Conservation (phyloP, 768 basidiomycete species). For the Tulasnella calospora region DNA sequence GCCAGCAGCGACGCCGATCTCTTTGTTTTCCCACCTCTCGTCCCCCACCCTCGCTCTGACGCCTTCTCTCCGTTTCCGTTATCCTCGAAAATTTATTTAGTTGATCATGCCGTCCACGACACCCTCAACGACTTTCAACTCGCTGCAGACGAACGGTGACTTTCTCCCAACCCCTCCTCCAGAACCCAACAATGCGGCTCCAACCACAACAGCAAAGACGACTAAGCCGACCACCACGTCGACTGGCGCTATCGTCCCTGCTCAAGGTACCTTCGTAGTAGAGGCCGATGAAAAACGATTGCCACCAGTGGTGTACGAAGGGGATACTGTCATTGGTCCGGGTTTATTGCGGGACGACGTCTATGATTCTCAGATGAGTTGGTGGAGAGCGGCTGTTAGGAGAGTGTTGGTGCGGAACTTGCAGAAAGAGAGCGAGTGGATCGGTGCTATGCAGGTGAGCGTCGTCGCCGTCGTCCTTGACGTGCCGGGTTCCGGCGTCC, state of each 20-base stretch:
- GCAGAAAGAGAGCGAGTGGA: constrained; percentile 52
- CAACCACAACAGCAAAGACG: not conserved
- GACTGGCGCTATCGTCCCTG: not conserved
- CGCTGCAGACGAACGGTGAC: not conserved
- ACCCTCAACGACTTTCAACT: not conserved
- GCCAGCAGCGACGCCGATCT: not conserved
- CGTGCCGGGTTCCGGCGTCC: not conserved
- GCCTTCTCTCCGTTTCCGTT: not conserved
- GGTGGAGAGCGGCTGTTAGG: constrained; percentile 63
- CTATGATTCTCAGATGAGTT: constrained; percentile 57
- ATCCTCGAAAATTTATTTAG: not conserved
- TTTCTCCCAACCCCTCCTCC: not conserved
- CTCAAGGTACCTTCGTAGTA: not conserved
- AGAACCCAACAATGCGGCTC: not conserved
- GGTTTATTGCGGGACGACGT: constrained; percentile 37
- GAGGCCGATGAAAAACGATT: not conserved
- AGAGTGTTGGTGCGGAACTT: constrained; percentile 50
- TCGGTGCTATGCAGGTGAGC: constrained; percentile 64
- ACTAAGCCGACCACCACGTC: not conserved
- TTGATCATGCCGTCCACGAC: not conserved
- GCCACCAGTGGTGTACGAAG: not conserved
- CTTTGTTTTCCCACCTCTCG: not conserved
- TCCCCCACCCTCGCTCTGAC: not conserved
- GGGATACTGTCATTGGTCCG: constrained; percentile 24
- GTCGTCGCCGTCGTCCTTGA: not conserved